Base-by-base conservation (phyloP, 306 rosid genomes). In the Acacia melanoxylon region DNA sequence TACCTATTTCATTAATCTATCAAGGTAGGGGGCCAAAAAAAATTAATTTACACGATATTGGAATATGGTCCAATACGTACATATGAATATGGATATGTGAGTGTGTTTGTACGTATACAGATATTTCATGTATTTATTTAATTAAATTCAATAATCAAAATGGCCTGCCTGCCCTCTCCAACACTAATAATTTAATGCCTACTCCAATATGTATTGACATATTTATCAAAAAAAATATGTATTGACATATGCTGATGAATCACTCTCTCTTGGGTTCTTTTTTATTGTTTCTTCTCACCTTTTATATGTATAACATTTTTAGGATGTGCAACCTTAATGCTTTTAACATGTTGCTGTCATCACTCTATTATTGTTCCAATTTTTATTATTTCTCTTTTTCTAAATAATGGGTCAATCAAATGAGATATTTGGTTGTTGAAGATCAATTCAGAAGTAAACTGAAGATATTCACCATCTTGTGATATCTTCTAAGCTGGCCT, bases 161-260 rank as follows among this genome's bases (percentile, higher is more conserved):
- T 83, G 81, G 85, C 84, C 87, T 74, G 85, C 84, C 87, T 70
- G 86, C 82, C 85, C 86, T 74, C 85, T 80, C 76, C 45, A 84
- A 81, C 54, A 86, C 31, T 88, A 82, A 3, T 45, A 45, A 56
- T 79, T 56, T 82, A 76, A 82, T 77, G 85, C 75, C 59, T 58
- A 81, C 33, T 44, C 29, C 5, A n/a, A 17, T 45, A 8, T 22
- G 65, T 58, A 70, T 68, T 69, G 68, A 76, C 80, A 70, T 56
- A 52, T 85, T n/a, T n/a, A n/a, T n/a, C n/a, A n/a, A n/a, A n/a
- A n/a, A n/a, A n/a, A n/a, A 17, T 45, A 8, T 22, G 65, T 58
- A 70, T 68, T 69, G 68, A 76, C 80, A 70, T 56, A 52, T 85
- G 82, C 82, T 78, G 89, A 85, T 83, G 66, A 78, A 72, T 67